These are phyloP conservation scores for Fusarium sp. DNA, from an alignment of 2,329 filamentous ascomycete species.

Conservation along the genomic window DNA sequence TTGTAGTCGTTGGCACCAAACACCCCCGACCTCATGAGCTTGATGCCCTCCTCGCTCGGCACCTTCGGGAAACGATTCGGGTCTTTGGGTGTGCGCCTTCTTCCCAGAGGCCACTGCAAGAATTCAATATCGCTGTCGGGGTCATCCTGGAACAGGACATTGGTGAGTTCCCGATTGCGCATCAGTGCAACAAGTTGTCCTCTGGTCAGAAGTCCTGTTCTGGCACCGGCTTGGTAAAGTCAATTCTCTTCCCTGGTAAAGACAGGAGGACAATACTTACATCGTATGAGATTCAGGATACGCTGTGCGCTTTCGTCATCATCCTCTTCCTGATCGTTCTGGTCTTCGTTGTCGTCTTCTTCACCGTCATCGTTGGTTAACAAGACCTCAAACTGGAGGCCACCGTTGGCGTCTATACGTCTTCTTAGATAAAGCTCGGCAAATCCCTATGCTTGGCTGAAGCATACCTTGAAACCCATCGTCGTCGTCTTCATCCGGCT, in stretches of 20 bases:
- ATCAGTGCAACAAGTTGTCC: slow-evolving; percentile 56
- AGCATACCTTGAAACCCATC: slow-evolving; percentile 39
- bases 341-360: slow-evolving; percentile 38
- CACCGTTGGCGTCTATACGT: slow-evolving; percentile 23
- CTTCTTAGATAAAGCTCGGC: neutral
- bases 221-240: slow-evolving; percentile 38
- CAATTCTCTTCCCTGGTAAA: neutral
- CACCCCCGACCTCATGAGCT: slow-evolving; percentile 83
- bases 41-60: slow-evolving; percentile 79
- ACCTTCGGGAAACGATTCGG: slow-evolving; percentile 81
- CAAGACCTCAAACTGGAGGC: slow-evolving; percentile 39
- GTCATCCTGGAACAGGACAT: slow-evolving; percentile 51
- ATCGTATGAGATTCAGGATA: slow-evolving; percentile 47
- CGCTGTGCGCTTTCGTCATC: slow-evolving; percentile 47
- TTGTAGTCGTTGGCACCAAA: slow-evolving; percentile 78
- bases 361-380: slow-evolving; percentile 31
- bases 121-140: slow-evolving; percentile 52
- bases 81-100: slow-evolving; percentile 56
- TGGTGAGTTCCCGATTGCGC: slow-evolving; percentile 52
- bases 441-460: neutral
- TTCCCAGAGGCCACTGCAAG: slow-evolving; percentile 58
- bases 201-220: slow-evolving; percentile 48
- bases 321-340: slow-evolving; percentile 37
- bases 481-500: slow-evolving; percentile 43
- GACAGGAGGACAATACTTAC: slow-evolving; percentile 31